These are phyloP conservation scores for Globisporangium parvum DNA, from an alignment of 352 stramenopile species.

Conservation along the genomic window DNA sequence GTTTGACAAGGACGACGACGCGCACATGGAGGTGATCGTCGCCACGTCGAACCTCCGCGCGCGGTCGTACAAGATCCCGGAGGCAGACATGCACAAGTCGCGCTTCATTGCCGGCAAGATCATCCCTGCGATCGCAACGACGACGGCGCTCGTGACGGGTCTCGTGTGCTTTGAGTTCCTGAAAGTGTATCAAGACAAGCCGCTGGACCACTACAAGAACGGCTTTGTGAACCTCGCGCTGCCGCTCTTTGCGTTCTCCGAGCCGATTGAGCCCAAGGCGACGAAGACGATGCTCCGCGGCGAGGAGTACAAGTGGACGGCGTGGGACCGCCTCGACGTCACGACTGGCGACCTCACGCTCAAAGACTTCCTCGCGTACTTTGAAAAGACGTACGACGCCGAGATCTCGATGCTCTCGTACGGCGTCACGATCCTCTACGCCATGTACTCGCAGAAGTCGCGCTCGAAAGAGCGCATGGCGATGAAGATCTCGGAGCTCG, in stretches of 20 bases:
- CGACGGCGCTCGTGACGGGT: constrained; percentile 97
- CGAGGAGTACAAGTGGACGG: constrained; percentile 95
- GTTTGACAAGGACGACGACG: constrained; percentile 99
- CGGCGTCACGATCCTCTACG: constrained; percentile 89
- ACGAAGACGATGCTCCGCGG: constrained; percentile 92
- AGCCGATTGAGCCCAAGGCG: constrained; percentile 92
- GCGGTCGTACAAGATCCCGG: constrained; percentile 97
- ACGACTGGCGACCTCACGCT: constrained; percentile 95
- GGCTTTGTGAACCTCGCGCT: constrained; percentile 98
- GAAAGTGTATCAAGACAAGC: constrained; percentile 90
- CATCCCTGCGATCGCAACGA: constrained; percentile 99
- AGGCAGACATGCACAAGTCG: constrained; percentile 96
- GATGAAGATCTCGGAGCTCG: constrained; percentile 96
- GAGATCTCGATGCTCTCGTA: constrained; percentile 98
- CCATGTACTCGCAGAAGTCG: constrained; percentile 86
- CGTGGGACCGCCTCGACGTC: constrained; percentile 96
- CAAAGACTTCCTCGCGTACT: constrained; percentile 93
- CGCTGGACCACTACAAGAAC: constrained; percentile 97
- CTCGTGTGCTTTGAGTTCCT: constrained; percentile 98
- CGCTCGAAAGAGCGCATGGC: constrained; percentile 92
- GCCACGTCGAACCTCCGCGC: constrained; percentile 96
- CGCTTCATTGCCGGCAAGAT: constrained; percentile 99
- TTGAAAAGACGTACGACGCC: constrained; percentile 94
- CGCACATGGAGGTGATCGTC: constrained; percentile 97
- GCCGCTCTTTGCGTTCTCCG: constrained; percentile 96